Evolutionary conservation across 2,329 filamentous ascomycete genomes (phyloP).

Genomic region (Colletotrichum paranaense): DNA sequence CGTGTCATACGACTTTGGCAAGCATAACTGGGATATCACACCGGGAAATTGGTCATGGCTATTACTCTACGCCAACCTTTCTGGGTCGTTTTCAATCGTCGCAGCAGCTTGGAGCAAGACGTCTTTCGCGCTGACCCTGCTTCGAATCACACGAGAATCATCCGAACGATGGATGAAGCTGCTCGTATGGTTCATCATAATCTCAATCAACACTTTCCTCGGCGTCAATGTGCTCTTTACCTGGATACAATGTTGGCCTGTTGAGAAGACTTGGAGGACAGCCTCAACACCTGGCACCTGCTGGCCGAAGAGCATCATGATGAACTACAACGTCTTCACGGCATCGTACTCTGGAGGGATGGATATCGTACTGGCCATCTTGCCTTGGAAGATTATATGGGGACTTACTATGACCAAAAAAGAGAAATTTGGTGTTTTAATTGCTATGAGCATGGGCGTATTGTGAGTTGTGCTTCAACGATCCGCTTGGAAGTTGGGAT

Average conservation of each 20-base stretch:
- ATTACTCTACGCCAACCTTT: constrained; percentile 35
- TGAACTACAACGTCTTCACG: constrained; percentile 45
- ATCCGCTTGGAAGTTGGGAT: too few species aligned
- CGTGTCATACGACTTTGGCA: constrained; percentile 33
- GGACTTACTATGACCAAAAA: constrained; percentile 50
- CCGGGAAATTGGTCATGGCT: constrained; percentile 29
- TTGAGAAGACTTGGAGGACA: constrained; percentile 41
- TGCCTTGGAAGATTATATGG: constrained; percentile 56
- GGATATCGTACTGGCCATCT: constrained; percentile 52
- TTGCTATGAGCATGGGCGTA: constrained; percentile 55
- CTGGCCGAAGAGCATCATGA: constrained; percentile 41
- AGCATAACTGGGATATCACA: constrained; percentile 33
- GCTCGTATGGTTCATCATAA: constrained; percentile 42
- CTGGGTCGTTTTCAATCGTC: constrained; percentile 37
- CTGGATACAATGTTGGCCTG: constrained; percentile 42
- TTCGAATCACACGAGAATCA: constrained; percentile 39
- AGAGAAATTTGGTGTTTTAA: constrained; percentile 52
- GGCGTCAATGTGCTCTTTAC: constrained; percentile 39
- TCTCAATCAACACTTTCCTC: constrained; percentile 40
- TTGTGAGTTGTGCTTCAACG: constrained; percentile 44
- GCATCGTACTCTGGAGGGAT: constrained; percentile 48
- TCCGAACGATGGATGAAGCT: constrained; percentile 38
- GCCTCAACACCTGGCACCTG: constrained; percentile 38
- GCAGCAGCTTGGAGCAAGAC: constrained; percentile 43
- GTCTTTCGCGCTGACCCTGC: constrained; percentile 43